Conservation (phyloP, 1,139 yeast species). For the Magnusiomyces suaveolens region DNA sequence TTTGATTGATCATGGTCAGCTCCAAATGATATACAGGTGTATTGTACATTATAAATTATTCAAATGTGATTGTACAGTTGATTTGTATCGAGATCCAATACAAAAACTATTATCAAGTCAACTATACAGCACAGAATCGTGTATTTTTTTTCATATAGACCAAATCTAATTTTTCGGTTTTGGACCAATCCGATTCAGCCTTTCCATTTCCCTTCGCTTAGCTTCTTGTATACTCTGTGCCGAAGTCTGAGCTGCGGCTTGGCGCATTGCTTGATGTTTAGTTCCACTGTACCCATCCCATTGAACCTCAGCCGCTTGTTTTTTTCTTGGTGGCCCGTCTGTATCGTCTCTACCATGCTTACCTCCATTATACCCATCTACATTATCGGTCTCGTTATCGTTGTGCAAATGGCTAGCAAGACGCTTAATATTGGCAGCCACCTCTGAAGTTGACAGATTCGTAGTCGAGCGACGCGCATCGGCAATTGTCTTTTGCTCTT, state of each 20-base stretch:
- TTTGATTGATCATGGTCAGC: too few relatives aligned
- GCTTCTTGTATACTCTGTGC: conserved; percentile 21
- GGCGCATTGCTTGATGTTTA: conserved; percentile 20
- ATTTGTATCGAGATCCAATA: too few relatives aligned
- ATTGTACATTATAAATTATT: too few relatives aligned
- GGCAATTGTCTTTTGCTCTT: conserved; percentile 54
- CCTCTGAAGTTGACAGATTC: conserved; percentile 60
- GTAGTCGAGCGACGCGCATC: conserved; percentile 53
- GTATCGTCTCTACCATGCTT: background rate
- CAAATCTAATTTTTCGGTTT: conserved; percentile 13
- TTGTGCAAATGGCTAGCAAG: conserved; percentile 35
- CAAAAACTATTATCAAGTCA: too few relatives aligned
- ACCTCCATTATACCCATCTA: background rate
- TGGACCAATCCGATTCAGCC: conserved; percentile 24
- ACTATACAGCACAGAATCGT: too few relatives aligned
- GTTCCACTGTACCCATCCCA: conserved; percentile 28
- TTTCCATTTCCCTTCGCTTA: conserved; percentile 17
- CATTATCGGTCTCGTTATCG: conserved; percentile 7
- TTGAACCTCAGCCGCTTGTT: conserved; percentile 20
- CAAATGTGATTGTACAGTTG: too few relatives aligned
- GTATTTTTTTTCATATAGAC: too few relatives aligned
- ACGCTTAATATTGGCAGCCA: conserved; percentile 62
- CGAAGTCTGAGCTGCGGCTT: conserved; percentile 21
- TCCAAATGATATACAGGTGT: too few relatives aligned
- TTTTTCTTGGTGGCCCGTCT: conserved; percentile 16